phyloP scores from a whole-genome alignment of 257 asterid genomes.

The Nicotiana paniculata region DNA sequence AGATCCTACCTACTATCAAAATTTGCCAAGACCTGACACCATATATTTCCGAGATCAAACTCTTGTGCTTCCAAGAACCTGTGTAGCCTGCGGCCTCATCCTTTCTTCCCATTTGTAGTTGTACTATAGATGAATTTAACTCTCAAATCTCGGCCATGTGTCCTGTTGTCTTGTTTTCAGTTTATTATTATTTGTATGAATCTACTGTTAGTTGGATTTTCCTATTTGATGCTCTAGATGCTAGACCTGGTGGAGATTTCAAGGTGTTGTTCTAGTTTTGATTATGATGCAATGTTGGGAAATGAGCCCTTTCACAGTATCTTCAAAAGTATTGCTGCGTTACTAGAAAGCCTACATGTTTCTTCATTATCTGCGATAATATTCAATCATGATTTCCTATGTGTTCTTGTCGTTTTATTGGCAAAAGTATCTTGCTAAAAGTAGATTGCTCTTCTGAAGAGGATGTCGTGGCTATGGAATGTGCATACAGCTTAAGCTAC shows the following conservation, averaged over 20 bases:
- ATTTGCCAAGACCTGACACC: slow-evolving; percentile 62
- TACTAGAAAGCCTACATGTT: background rate
- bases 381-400: background rate
- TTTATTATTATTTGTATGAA: slow-evolving; percentile 4
- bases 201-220: background rate
- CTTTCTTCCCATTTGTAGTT: slow-evolving; percentile 31
- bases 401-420: background rate
- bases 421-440: background rate
- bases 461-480: background rate
- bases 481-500: background rate
- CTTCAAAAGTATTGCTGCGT: background rate
- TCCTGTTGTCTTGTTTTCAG: background rate
- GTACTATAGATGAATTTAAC: slow-evolving; percentile 41
- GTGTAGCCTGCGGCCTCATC: slow-evolving; percentile 49
- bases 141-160: slow-evolving; percentile 37
- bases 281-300: background rate
- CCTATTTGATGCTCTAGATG: background rate
- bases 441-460: background rate
- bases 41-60: slow-evolving; percentile 53
- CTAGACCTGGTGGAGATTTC: background rate
- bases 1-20: slow-evolving; percentile 55
- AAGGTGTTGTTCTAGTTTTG: background rate
- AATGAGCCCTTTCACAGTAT: background rate
- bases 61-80: slow-evolving; percentile 74
- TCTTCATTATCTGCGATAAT: background rate